These are phyloP conservation scores for Geotrichum klebahnii DNA, from an alignment of 1,139 yeast genomes.

Conservation along the genomic window DNA sequence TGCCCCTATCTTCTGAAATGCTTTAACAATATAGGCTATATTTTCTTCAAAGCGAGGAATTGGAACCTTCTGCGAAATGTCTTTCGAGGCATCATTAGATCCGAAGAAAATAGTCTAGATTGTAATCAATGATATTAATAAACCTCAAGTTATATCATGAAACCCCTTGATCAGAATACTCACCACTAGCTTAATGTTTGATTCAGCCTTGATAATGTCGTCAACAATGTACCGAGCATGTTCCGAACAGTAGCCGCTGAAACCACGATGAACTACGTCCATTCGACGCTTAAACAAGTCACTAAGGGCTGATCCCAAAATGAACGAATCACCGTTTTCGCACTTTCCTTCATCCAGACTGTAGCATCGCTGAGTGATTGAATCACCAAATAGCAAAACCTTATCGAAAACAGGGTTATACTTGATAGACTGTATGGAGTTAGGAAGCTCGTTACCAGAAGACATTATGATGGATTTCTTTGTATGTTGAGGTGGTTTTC, in stretches of 20 bases:
- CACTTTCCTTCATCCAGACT: slow-evolving; percentile 28
- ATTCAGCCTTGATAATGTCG: slow-evolving; percentile 14
- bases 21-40: slow-evolving; percentile 42
- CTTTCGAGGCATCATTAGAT: slow-evolving; percentile 63
- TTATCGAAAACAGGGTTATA: slow-evolving; percentile 35
- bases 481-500: too few species aligned
- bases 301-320: slow-evolving; percentile 17
- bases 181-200: slow-evolving; percentile 25
- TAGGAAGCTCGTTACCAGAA: too few species aligned
- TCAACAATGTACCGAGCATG: slow-evolving; percentile 41
- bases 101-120: slow-evolving; percentile 59
- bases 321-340: slow-evolving; percentile 3
- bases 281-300: slow-evolving; percentile 39
- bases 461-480: too few species aligned
- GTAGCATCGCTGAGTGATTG: slow-evolving; percentile 52
- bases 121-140: not conserved
- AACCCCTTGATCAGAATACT: slow-evolving; percentile 1
- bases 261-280: slow-evolving; percentile 58
- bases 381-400: slow-evolving; percentile 60
- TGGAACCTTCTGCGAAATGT: slow-evolving; percentile 52
- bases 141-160: not conserved
- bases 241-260: slow-evolving; percentile 54
- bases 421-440: slow-evolving; percentile 12
- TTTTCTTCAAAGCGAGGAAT: slow-evolving; percentile 49
- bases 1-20: slow-evolving; percentile 44